Evolutionary conservation across 2,329 filamentous ascomycete species (phyloP).

Genomic region (Neospermospora avenae): DNA sequence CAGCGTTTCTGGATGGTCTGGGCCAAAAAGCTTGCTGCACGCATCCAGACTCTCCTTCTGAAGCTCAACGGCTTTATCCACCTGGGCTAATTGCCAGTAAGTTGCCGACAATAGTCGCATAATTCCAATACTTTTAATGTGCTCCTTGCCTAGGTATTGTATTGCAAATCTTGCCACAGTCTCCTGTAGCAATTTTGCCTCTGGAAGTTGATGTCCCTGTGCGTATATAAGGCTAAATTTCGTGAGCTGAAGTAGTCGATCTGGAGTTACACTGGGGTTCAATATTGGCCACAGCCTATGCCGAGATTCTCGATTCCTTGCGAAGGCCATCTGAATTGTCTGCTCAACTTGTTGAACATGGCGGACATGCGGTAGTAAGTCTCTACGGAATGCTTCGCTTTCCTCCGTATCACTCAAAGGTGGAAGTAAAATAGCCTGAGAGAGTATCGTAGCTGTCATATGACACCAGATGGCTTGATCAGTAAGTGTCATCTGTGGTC

Average conservation of each 20-base stretch:
- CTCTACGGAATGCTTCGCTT: constrained; percentile 2
- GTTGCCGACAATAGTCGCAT: too few species aligned
- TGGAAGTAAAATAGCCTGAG: constrained; percentile 8
- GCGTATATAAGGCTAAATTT: constrained; percentile 9
- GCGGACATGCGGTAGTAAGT: constrained; percentile 9
- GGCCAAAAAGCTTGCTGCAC: too few species aligned
- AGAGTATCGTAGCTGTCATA: constrained; percentile 6
- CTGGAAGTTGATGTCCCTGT: too few species aligned
- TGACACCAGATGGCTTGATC: constrained; percentile 12
- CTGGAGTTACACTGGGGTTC: not conserved
- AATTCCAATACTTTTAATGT: too few species aligned
- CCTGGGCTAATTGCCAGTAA: too few species aligned
- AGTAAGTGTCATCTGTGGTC: constrained; percentile 7
- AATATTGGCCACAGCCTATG: constrained; percentile 3
- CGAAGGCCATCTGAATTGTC: constrained; percentile 7
- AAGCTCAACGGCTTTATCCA: too few species aligned
- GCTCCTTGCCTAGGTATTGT: too few species aligned
- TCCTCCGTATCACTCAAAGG: constrained; percentile 3
- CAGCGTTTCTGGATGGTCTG: too few species aligned
- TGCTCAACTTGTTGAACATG: constrained; percentile 9
- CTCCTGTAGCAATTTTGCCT: too few species aligned
- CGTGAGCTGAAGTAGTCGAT: constrained; percentile 4
- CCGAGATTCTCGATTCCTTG: constrained; percentile 10
- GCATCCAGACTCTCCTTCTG: too few species aligned
- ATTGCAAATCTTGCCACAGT: too few species aligned